Base-by-base conservation (phyloP, 108 stramenopile species). In the Nannochloropsis gaditana region DNA sequence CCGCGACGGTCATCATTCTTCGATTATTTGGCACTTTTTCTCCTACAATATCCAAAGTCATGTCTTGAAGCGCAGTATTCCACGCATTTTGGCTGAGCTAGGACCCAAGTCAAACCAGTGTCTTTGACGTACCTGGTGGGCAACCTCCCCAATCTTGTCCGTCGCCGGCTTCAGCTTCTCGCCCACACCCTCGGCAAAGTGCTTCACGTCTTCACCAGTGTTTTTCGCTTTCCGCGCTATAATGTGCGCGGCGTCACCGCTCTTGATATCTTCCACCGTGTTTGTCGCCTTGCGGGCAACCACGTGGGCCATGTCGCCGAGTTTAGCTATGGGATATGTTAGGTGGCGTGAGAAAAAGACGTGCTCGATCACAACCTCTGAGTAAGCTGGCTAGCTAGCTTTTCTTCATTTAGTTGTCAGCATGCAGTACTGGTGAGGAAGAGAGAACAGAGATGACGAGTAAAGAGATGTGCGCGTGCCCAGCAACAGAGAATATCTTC, bases 261-360 rank as follows among this genome's bases (percentile, higher is more conserved):
- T 73, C 59, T 73, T 73, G 59, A 73, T 73, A 73, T 73, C 59
- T n/a, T 73, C 59, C 5, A 73, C 59, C 2, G 59, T 73, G 59
- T 73, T 73, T 15, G 4, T 73, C 15, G 59, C 59, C 59, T 73
- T 73, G 59, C 59, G 59, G 3, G 59, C 15, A n/a, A 73, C 59
- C 19, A 73, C 59, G 59, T 73, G 59, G 59, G 59, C 59, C 19
- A 73, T n/a, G 19, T 73, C 59, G 59, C 59, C 59, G 59, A 73
- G 59, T n/a, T 73, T 73, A n/a, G 59, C 59, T 73, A 73, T 73
- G 59, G 59, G 59, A 73, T 73, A n/a, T 15, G 2, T 15, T 6
- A 6, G n/a, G 59, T 73, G 19, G 8, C 19, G 59, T 73, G 6
- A 73, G 6, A 73, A 31, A 31, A 31, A 31, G 31, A 31, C 31